Conservation (phyloP, 176 grass and related monocot genomes). For the Puccinellia tenuiflora region DNA sequence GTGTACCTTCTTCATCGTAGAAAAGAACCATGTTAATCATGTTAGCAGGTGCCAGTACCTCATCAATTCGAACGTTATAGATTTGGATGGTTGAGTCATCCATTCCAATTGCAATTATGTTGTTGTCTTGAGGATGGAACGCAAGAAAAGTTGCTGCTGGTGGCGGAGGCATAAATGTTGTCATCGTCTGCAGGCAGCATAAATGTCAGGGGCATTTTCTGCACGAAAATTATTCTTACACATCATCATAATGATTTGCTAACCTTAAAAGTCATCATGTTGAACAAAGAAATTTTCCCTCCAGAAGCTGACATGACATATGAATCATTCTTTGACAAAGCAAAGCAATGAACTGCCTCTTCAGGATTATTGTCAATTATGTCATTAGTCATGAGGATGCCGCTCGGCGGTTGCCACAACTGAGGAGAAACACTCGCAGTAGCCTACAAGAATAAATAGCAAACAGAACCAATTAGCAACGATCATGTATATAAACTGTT, state of each 20-base stretch:
- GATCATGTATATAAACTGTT: not conserved
- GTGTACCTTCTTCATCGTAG: not conserved
- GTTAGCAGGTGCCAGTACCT: slow-evolving; percentile 43
- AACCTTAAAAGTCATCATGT: slow-evolving; percentile 99
- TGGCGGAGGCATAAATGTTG: slow-evolving; percentile 94
- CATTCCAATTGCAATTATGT: slow-evolving; percentile 99
- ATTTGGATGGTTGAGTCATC: slow-evolving; percentile 98
- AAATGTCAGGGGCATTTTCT: slow-evolving; percentile 19
- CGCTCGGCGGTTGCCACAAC: slow-evolving; percentile 93
- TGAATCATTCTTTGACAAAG: slow-evolving; percentile 98
- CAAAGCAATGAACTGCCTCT: slow-evolving; percentile 93
- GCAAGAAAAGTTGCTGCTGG: slow-evolving; percentile 97
- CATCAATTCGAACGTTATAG: slow-evolving; percentile 96
- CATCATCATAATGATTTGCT: not conserved
- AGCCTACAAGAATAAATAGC: slow-evolving; percentile 52
- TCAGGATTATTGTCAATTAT: slow-evolving; percentile 80
- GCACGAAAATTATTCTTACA: not conserved
- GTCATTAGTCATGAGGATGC: slow-evolving; percentile 99
- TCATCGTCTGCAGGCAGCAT: slow-evolving; percentile 68
- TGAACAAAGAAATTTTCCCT: slow-evolving; percentile 95
- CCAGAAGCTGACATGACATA: slow-evolving; percentile 99
- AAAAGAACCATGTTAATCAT: not conserved
- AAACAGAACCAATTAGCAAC: slow-evolving; percentile 32
- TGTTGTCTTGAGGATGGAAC: slow-evolving; percentile 98
- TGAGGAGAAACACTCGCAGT: slow-evolving; percentile 68